Conservation (phyloP, 257 asterid species). For the Solanum bulbocastanum region DNA sequence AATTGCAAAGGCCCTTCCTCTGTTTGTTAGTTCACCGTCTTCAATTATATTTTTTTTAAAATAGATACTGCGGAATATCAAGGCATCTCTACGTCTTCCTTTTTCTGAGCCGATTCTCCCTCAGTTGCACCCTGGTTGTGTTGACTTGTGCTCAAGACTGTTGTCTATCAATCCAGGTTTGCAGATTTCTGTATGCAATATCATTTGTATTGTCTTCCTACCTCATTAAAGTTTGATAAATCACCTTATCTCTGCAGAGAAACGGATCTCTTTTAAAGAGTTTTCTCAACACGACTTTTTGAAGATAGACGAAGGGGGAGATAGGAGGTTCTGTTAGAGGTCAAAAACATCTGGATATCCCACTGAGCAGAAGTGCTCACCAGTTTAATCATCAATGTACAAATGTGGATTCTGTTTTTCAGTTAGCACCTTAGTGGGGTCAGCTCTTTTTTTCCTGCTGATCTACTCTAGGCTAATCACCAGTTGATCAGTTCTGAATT, state of each 20-base stretch:
- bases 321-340: background rate
- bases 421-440: background rate
- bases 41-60: background rate
- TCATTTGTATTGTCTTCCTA: background rate
- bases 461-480: background rate
- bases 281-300: constrained; percentile 29
- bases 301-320: background rate
- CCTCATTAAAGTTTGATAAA: background rate
- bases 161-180: constrained; percentile 39
- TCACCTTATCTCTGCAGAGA: constrained; percentile 23
- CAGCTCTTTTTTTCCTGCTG: background rate
- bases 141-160: constrained; percentile 37
- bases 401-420: background rate
- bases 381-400: background rate
- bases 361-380: background rate
- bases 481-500: background rate
- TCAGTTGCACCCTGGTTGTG: constrained; percentile 29
- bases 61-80: constrained; percentile 45
- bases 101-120: constrained; percentile 17
- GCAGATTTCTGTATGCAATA: background rate
- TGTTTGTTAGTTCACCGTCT: background rate
- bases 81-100: constrained; percentile 24
- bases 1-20: background rate
- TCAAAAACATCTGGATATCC: background rate
- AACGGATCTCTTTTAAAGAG: constrained; percentile 37